Conservation (phyloP, 2,329 filamentous ascomycete species). For the Leptoxyphium fumago region DNA sequence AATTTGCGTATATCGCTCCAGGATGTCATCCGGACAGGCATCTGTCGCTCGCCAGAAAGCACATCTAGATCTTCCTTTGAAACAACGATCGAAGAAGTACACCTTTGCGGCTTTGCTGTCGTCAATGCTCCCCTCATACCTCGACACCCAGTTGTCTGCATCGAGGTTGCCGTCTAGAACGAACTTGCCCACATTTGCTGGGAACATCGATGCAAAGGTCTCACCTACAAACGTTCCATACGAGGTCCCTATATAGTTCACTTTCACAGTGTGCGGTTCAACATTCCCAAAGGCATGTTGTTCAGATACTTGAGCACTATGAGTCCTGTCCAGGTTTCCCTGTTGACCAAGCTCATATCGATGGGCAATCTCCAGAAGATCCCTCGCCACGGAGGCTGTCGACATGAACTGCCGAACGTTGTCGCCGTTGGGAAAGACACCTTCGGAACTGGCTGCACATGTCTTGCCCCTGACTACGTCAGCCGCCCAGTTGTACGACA, state of each 20-base stretch:
- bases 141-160: constrained; percentile 16
- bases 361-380: constrained; percentile 37
- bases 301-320: constrained; percentile 1
- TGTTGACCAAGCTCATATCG: constrained; percentile 15
- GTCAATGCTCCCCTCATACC: constrained; percentile 8
- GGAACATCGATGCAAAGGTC: constrained; percentile 28
- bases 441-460: constrained; percentile 16
- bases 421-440: constrained; percentile 14
- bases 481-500: constrained; percentile 24
- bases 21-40: constrained; percentile 3
- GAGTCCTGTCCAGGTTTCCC: constrained; percentile 17
- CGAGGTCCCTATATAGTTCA: constrained; percentile 25
- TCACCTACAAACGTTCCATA: constrained; percentile 33
- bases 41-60: background rate
- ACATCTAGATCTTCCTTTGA: background rate
- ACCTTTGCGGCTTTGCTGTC: constrained; percentile 4
- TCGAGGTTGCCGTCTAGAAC: constrained; percentile 31
- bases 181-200: constrained; percentile 22
- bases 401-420: constrained; percentile 18
- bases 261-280: background rate
- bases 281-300: background rate
- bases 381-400: constrained; percentile 32
- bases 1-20: constrained; percentile 6
- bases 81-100: constrained; percentile 6
- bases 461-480: constrained; percentile 18